Evolutionary conservation across 2,329 filamentous ascomycete genomes (phyloP).

Genomic region (Exophiala aquamarina): DNA sequence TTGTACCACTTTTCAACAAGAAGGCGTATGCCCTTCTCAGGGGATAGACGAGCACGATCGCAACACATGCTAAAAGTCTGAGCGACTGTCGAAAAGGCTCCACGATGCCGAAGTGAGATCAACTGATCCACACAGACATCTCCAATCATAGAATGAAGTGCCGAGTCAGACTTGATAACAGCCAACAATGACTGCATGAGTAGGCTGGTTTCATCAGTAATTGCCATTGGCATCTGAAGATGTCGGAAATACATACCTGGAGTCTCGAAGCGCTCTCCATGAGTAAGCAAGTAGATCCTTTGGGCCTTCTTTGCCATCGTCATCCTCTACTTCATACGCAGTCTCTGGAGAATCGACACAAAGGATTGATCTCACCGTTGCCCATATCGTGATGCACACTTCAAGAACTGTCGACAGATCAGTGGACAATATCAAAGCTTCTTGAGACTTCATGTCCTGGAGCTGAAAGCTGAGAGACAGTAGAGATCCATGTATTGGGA

Average conservation of each 20-base stretch:
- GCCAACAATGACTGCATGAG: slow-evolving; percentile 64
- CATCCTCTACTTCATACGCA: slow-evolving; percentile 58
- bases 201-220: slow-evolving; percentile 55
- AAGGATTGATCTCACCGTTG: slow-evolving; percentile 70
- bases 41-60: slow-evolving; percentile 59
- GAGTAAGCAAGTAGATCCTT: slow-evolving; percentile 93
- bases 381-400: slow-evolving; percentile 72
- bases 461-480: slow-evolving; percentile 21
- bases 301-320: slow-evolving; percentile 73
- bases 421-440: slow-evolving; percentile 33
- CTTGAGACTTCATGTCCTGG: slow-evolving; percentile 4
- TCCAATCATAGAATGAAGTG: slow-evolving; percentile 67
- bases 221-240: background rate
- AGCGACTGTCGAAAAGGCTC: slow-evolving; percentile 90
- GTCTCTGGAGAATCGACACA: slow-evolving; percentile 96
- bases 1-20: slow-evolving; percentile 71
- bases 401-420: slow-evolving; percentile 51
- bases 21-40: slow-evolving; percentile 40
- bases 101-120: slow-evolving; percentile 79
- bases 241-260: slow-evolving; percentile 60
- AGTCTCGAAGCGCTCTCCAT: slow-evolving; percentile 92
- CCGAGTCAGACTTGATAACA: slow-evolving; percentile 44
- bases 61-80: slow-evolving; percentile 84
- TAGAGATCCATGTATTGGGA: slow-evolving; percentile 24
- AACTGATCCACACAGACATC: slow-evolving; percentile 78